Conservation (phyloP, 2,329 filamentous ascomycete species). For the Endoconidiophora polonica region DNA sequence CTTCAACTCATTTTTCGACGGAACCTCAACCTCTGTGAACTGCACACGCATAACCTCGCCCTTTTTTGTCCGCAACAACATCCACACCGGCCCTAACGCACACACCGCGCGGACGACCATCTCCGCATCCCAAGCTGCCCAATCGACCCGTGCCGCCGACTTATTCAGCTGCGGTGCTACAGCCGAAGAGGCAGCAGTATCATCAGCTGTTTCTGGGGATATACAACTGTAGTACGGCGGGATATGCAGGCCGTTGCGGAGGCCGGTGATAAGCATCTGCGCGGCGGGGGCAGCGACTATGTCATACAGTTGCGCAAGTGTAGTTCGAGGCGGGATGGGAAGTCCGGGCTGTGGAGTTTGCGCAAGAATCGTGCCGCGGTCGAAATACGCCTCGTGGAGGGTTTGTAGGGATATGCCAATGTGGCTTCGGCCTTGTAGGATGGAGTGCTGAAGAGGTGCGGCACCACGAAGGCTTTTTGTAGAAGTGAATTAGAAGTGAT, state of each 20-base stretch:
- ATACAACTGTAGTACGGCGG: constrained; percentile 28
- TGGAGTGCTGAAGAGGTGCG: constrained; percentile 72
- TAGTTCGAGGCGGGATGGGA: constrained; percentile 27
- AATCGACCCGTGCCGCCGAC: constrained; percentile 45
- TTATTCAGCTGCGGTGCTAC: constrained; percentile 61
- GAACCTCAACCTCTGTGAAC: background rate
- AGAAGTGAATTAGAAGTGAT: constrained; percentile 3
- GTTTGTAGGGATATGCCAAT: constrained; percentile 82
- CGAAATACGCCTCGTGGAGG: constrained; percentile 58
- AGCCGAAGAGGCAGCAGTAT: constrained; percentile 9
- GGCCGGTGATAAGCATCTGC: constrained; percentile 48
- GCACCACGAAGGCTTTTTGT: constrained; percentile 57
- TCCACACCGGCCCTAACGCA: constrained; percentile 52
- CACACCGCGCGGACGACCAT: constrained; percentile 39
- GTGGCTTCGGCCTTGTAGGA: constrained; percentile 41
- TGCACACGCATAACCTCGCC: constrained; percentile 1
- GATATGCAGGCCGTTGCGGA: constrained; percentile 48
- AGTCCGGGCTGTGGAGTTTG: constrained; percentile 49
- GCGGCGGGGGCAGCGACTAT: constrained; percentile 50
- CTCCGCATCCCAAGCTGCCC: constrained; percentile 32
- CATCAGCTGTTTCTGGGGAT: too few species aligned
- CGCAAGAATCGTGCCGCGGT: constrained; percentile 58
- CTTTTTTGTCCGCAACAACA: constrained; percentile 14
- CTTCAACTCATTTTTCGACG: too few species aligned
- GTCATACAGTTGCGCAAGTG: constrained; percentile 24